Percentiles rank a stretch among this genome's conserved stretches.
Conservation (phyloP, 179 eudicot genomes). For the Monotropa hypopitys region DNA sequence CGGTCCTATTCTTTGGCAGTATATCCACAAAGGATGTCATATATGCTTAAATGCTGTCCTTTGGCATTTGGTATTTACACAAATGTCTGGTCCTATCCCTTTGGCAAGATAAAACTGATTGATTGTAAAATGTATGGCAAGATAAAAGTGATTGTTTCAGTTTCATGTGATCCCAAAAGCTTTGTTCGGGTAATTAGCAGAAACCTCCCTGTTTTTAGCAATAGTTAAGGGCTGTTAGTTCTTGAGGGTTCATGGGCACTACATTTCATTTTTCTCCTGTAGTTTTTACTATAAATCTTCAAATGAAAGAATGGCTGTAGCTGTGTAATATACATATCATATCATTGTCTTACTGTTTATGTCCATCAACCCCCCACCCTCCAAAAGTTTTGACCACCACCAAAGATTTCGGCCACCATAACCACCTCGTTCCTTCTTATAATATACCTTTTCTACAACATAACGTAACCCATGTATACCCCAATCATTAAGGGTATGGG, state of each 20-base stretch:
- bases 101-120: not conserved
- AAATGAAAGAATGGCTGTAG: not conserved
- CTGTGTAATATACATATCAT: not conserved
- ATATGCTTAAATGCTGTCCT: not conserved
- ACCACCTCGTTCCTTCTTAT: not conserved
- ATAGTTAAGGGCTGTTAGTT: not conserved
- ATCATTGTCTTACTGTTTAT: not conserved
- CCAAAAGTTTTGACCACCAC: not conserved
- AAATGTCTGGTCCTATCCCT: not conserved
- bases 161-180: not conserved
- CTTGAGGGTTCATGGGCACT: not conserved
- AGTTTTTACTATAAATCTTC: not conserved
- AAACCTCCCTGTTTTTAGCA: not conserved
- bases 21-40: not conserved
- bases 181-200: not conserved
- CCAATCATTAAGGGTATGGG: no score
- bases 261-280: not conserved
- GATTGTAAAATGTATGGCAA: not conserved
- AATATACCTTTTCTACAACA: not conserved
- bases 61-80: not conserved
- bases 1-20: not conserved
- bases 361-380: not conserved
- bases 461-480: no score
- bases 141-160: not conserved
- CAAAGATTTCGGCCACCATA: not conserved